Base-by-base conservation (phyloP, 371 early-diverging fungal species). In the Entomophthora muscae region DNA sequence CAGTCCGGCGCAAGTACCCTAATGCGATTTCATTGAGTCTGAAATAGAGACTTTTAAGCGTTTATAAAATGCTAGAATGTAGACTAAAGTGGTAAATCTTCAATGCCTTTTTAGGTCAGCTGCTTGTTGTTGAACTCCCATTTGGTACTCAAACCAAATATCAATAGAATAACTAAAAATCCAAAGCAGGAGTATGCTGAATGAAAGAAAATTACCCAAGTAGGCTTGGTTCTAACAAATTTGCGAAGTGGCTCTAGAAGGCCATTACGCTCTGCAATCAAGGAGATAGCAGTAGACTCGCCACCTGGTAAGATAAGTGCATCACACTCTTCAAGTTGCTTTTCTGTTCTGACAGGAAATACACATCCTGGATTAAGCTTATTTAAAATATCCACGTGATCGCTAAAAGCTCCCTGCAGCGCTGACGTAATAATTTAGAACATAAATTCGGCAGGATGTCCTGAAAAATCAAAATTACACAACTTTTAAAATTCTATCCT, bases 1-100 rank as follows among this genome's bases (percentile, higher is more conserved):
- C 84, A 96, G 77, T 32, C 97, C 97, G 23, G 97, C 97, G 70
- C 97, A 96, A 54, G 95, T 95, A 22, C 97, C 97, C 79, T 77
- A 54, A 10, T 63, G 3, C 17, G 61, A 21, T 29, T 29, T 12
- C 17, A 62, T 3, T 30, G 3, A 3, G 3, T 13, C 7, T 51
- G 21, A 12, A 51, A 51, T 12, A 17, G 12, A 51, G 52, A 17
- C 52, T 57, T 22, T 57, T 57, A 27, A 3, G 17, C 27, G 31
- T 5, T 26, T 22, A 29, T 1, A 10, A 28, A 28, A 21, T 7
- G 31, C 21, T 57, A 28, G 29, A 57, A 13, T 22, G 21, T n/a
- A n/a, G n/a, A n/a, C n/a, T n/a, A n/a, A n/a, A n/a, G n/a, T n/a
- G n/a, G n/a, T n/a, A n/a, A n/a, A n/a, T n/a, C n/a, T n/a, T n/a